A percentile compares a stretch with the other conserved stretches of the same genome.
phyloP scores from a whole-genome alignment of 2,329 filamentous ascomycete species.

The Juglanconis oblonga region DNA sequence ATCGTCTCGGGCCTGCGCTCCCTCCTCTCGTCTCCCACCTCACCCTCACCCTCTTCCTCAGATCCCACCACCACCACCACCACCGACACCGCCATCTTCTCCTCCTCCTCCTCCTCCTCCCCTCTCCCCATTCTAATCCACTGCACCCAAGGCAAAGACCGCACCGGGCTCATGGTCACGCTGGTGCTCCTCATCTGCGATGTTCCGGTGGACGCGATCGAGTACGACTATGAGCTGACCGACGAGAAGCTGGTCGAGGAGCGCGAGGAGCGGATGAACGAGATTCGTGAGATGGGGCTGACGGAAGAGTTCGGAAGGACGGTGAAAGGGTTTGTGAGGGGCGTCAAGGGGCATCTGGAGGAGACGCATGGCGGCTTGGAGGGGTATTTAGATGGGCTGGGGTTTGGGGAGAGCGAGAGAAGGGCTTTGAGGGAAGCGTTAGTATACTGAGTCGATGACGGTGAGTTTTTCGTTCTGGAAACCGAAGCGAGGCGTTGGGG shows the following conservation, averaged over 20 bases:
- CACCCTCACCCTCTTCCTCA: not conserved
- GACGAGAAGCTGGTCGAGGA: conserved; percentile 58
- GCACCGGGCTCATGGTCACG: conserved; percentile 70
- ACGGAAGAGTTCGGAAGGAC: conserved; percentile 71
- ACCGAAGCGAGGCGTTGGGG: conserved; percentile 1
- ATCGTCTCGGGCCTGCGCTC: conserved; percentile 38
- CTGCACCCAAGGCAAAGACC: conserved; percentile 88
- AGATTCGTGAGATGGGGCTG: conserved; percentile 70
- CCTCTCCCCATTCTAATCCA: conserved; percentile 68
- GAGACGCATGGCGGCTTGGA: conserved; percentile 63
- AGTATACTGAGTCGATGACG: conserved; percentile 32
- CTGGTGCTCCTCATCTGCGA: conserved; percentile 64
- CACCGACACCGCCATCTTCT: not conserved
- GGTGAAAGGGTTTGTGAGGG: conserved; percentile 59
- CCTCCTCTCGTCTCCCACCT: conserved; percentile 16
- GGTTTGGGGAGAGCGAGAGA: conserved; percentile 48
- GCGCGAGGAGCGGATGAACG: conserved; percentile 59
- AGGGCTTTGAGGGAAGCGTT: conserved; percentile 38
- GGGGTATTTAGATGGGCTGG: conserved; percentile 62
- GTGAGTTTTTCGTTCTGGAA: not conserved
- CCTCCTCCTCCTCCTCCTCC: conserved; percentile 37
- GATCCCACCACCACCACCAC: conserved; percentile 43
- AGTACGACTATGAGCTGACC: conserved; percentile 70
- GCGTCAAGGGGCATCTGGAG: conserved; percentile 56
- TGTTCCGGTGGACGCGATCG: conserved; percentile 57